Conservation (phyloP, 305 asterid species). For the Fraxinus albicans region DNA sequence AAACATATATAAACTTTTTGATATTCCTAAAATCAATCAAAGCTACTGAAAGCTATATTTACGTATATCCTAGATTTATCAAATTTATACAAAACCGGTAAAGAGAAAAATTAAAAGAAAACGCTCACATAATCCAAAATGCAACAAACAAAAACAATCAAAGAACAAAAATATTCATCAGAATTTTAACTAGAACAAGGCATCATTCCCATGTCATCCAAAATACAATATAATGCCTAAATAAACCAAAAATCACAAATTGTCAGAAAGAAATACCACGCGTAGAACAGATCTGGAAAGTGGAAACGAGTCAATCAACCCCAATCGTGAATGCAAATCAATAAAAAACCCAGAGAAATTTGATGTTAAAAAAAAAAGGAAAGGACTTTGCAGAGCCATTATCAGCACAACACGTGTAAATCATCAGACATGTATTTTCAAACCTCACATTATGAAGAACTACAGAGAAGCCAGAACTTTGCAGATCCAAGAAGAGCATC, state of each 20-base stretch:
- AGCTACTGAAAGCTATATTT: background rate
- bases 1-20: background rate
- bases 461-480: conserved; percentile 6
- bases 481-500: conserved; percentile 39
- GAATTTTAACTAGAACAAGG: background rate
- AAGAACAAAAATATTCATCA: background rate
- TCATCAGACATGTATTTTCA: conserved; percentile 14
- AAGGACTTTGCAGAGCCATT: conserved; percentile 16
- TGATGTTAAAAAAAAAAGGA: background rate
- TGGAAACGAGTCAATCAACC: conserved; percentile 26
- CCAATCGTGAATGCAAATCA: conserved; percentile 18
- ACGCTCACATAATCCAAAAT: background rate
- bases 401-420: conserved; percentile 8
- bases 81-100: background rate
- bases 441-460: conserved; percentile 22
- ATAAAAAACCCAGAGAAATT: background rate
- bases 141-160: background rate
- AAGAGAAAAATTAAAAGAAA: background rate
- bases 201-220: background rate
- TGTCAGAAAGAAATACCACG: background rate
- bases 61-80: background rate
- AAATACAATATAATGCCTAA: background rate
- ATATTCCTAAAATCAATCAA: background rate
- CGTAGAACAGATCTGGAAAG: conserved; percentile 32
- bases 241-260: background rate